Percentiles rank a stretch among this genome's conserved stretches.
phyloP scores from a whole-genome alignment of 352 stramenopile genomes.

The Globisporangium nodosum region DNA sequence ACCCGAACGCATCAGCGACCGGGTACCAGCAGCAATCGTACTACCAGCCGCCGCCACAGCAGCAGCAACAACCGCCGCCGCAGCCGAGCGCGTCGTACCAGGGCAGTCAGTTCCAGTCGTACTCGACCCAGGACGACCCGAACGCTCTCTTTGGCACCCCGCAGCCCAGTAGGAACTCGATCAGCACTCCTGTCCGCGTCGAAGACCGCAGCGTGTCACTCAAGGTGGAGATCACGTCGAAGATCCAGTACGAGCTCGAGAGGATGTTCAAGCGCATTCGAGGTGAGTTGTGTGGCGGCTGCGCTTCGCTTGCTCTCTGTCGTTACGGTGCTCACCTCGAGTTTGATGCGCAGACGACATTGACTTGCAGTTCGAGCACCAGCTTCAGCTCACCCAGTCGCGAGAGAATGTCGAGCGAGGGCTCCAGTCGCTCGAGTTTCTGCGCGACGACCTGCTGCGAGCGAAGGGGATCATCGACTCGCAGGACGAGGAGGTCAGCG shows the following conservation, averaged over 20 bases:
- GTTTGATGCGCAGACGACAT: conserved; percentile 45
- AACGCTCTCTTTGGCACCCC: conserved; percentile 42
- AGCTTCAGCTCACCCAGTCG: conserved; percentile 77
- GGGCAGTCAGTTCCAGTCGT: conserved; percentile 21
- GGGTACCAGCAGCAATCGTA: conserved; percentile 13
- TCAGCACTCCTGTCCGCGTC: conserved; percentile 1
- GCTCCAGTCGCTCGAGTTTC: conserved; percentile 63
- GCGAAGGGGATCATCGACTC: conserved; percentile 42
- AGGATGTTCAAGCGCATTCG: conserved; percentile 76
- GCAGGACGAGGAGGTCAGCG: conserved; percentile 53
- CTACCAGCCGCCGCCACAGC: conserved; percentile 15
- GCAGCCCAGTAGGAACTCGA: neutral
- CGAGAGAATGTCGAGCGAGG: conserved; percentile 70
- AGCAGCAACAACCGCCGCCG: neutral
- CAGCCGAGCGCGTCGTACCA: conserved; percentile 3
- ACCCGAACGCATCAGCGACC: conserved; percentile 18
- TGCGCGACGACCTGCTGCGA: conserved; percentile 60
- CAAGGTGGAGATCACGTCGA: conserved; percentile 71
- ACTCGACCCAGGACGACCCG: conserved; percentile 8
- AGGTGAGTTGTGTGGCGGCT: conserved; percentile 17
- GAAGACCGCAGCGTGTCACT: conserved; percentile 48
- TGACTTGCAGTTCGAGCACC: conserved; percentile 83
- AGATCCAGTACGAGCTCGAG: conserved; percentile 77
- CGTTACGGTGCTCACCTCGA: neutral
- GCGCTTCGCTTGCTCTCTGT: neutral